phyloP scores from a whole-genome alignment of 225 moss, liverwort and hornwort species.

The Marchantia polymorpha region DNA sequence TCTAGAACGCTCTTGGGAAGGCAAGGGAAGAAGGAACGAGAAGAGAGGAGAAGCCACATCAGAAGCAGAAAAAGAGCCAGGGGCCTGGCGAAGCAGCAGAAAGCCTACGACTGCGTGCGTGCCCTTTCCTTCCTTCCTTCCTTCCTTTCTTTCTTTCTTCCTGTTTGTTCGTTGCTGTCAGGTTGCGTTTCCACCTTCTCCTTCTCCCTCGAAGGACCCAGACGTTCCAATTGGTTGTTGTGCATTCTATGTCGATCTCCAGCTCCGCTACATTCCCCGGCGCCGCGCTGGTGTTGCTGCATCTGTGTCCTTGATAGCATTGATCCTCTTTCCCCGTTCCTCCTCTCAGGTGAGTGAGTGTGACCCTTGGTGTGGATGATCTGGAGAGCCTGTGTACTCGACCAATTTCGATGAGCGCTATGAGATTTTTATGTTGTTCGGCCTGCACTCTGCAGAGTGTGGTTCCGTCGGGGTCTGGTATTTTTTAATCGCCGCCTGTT shows the following conservation, averaged over 20 bases:
- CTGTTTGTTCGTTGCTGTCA: neutral
- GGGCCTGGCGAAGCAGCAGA: neutral
- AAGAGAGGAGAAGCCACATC: constrained; percentile 5
- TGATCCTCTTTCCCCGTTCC: neutral
- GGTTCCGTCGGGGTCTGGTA: neutral
- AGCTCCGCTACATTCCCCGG: neutral
- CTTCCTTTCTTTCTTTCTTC: too few species aligned
- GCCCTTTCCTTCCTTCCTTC: too few species aligned
- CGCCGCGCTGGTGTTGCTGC: neutral
- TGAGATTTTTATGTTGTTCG: neutral
- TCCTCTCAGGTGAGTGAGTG: neutral
- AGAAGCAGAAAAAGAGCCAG: too few species aligned
- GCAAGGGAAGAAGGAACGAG: constrained; percentile 13
- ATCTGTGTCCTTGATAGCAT: neutral
- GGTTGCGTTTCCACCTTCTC: neutral
- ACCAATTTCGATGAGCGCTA: neutral
- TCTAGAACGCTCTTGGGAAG: constrained; percentile 27
- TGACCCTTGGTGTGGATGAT: too few species aligned
- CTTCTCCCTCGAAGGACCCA: neutral
- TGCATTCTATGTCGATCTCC: constrained; percentile 17
- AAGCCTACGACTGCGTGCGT: neutral
- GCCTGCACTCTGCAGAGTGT: neutral
- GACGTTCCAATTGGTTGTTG: too few species aligned
- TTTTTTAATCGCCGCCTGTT: neutral
- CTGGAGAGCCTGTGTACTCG: too few species aligned